Evolutionary conservation across 768 basidiomycete species (phyloP).

Genomic region (Naganishia vishniacii): DNA sequence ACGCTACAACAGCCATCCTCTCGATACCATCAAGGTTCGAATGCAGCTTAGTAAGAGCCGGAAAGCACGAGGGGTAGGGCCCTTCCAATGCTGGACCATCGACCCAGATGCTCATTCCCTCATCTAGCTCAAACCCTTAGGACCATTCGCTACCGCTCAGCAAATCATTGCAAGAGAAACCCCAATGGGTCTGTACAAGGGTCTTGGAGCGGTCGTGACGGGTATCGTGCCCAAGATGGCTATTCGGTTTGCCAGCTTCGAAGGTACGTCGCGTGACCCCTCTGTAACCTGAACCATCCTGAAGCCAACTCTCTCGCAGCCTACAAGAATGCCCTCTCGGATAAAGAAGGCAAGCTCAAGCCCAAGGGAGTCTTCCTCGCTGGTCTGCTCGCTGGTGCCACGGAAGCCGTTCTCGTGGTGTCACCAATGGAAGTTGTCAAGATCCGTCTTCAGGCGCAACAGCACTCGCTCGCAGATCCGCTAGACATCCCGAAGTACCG

Average conservation of each 20-base stretch:
- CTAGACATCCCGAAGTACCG: constrained; percentile 87
- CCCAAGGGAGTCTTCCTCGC: constrained; percentile 82
- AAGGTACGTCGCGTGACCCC: constrained; percentile 52
- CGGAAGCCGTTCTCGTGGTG: constrained; percentile 89
- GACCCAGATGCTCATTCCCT: constrained; percentile 6
- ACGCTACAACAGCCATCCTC: constrained; percentile 77
- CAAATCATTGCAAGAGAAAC: constrained; percentile 87
- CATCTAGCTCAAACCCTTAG: constrained; percentile 75
- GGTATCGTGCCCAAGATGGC: constrained; percentile 99
- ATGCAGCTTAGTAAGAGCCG: constrained; percentile 93
- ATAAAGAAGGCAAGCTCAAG: constrained; percentile 67
- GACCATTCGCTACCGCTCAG: constrained; percentile 83
- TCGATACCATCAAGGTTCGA: constrained; percentile 99
- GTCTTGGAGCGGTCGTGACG: constrained; percentile 88
- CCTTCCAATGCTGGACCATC: neutral
- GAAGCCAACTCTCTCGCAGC: constrained; percentile 27
- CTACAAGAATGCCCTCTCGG: constrained; percentile 78
- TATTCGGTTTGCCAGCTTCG: constrained; percentile 95
- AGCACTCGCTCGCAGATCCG: constrained; percentile 93
- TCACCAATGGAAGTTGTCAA: constrained; percentile 99
- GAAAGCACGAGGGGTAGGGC: constrained; percentile 70
- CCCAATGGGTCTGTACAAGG: constrained; percentile 93
- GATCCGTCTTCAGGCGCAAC: constrained; percentile 94
- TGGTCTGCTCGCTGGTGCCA: constrained; percentile 89
- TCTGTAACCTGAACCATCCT: neutral